A percentile compares a stretch with the other conserved stretches of the same genome.
Conservation (phyloP, 176 grass and related monocot genomes). For the Phoenix roebelenii region DNA sequence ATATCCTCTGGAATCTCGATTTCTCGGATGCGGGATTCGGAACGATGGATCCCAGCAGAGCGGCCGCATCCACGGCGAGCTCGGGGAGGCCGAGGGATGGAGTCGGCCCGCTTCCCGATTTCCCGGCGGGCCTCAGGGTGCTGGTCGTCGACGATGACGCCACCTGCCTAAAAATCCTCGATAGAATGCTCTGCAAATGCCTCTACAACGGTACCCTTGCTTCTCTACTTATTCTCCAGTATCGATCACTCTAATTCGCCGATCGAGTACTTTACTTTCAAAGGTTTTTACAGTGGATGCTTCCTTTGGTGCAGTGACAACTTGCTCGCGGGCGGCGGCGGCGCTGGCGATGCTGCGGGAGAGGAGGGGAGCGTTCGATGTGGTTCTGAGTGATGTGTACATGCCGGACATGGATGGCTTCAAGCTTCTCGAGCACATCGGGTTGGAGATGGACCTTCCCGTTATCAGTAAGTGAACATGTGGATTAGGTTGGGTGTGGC, state of each 20-base stretch:
- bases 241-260: background rate
- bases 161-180: constrained; percentile 6
- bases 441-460: constrained; percentile 19
- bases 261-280: too few relatives aligned
- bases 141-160: constrained; percentile 13
- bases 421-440: constrained; percentile 13
- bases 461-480: constrained; percentile 4
- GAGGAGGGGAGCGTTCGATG: constrained; percentile 4
- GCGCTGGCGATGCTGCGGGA: constrained; percentile 4
- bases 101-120: background rate
- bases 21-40: too few relatives aligned
- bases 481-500: too few relatives aligned
- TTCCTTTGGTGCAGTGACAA: constrained; percentile 7
- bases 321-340: constrained; percentile 1
- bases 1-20: too few relatives aligned
- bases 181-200: constrained; percentile 14
- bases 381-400: constrained; percentile 11
- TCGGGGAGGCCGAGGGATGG: background rate
- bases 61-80: background rate
- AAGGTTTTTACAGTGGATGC: background rate
- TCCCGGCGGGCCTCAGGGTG: constrained; percentile 12
- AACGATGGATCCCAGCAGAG: too few relatives aligned
- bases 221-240: background rate
- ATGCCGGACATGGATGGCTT: constrained; percentile 24
- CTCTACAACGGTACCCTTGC: background rate